phyloP scores from a whole-genome alignment of 257 asterid genomes.

The Gentiana macrophylla region DNA sequence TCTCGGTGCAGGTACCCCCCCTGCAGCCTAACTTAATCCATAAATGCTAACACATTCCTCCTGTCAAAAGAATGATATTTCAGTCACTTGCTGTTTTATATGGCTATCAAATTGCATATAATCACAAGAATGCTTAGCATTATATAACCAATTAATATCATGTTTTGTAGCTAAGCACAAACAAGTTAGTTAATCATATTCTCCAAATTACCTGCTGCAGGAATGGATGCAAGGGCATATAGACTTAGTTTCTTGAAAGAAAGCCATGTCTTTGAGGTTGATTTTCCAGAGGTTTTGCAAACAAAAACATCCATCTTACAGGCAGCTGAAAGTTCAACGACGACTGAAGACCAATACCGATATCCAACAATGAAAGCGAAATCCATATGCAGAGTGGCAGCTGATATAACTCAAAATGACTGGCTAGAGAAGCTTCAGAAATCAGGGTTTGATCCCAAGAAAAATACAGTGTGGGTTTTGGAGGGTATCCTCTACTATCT shows the following conservation, averaged over 20 bases:
- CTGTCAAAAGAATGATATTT: too few species aligned
- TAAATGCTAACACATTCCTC: too few species aligned
- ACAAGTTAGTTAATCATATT: background rate
- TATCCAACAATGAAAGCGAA: slow-evolving; percentile 55
- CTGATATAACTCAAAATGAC: slow-evolving; percentile 71
- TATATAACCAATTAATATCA: too few species aligned
- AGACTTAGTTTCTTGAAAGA: slow-evolving; percentile 78
- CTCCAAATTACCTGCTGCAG: slow-evolving; percentile 30
- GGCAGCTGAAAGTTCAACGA: slow-evolving; percentile 50
- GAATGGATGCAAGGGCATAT: slow-evolving; percentile 91
- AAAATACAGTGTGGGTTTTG: slow-evolving; percentile 72
- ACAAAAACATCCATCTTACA: slow-evolving; percentile 64
- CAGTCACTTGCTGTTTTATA: too few species aligned
- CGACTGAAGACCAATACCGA: slow-evolving; percentile 43
- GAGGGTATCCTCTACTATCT: slow-evolving; percentile 91
- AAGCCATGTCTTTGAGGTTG: slow-evolving; percentile 77
- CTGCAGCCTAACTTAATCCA: too few species aligned
- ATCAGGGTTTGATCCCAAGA: slow-evolving; percentile 64
- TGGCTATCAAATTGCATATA: too few species aligned
- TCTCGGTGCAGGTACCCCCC: slow-evolving; percentile 75
- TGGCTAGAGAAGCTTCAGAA: slow-evolving; percentile 84
- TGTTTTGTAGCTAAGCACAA: too few species aligned
- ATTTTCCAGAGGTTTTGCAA: slow-evolving; percentile 69
- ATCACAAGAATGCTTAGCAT: too few species aligned
- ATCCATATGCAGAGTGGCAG: slow-evolving; percentile 77